Evolutionary conservation across 148 eudicot species (phyloP).

Genomic region (Pouteria glomerata): DNA sequence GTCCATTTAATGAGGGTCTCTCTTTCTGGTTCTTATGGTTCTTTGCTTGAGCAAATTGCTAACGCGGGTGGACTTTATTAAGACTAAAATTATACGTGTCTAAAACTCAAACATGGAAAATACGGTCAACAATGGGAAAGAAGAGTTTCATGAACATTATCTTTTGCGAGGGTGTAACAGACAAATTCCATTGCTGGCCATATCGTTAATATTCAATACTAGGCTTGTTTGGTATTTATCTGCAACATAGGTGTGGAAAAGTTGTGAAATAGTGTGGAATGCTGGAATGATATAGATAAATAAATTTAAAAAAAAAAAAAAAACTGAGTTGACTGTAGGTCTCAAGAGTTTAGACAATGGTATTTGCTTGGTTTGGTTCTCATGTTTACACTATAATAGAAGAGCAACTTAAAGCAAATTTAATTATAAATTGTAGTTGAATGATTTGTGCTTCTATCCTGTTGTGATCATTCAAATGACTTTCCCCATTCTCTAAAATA

Average conservation of each 20-base stretch:
- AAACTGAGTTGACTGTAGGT: neutral
- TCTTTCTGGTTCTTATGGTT: too few species aligned
- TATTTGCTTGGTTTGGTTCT: neutral
- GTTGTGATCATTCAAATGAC: neutral
- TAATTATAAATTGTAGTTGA: neutral
- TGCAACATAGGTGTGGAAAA: neutral
- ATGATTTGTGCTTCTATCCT: neutral
- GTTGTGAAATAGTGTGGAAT: neutral
- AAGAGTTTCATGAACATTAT: too few species aligned
- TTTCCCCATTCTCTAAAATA: neutral
- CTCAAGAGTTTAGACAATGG: neutral
- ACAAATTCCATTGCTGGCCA: too few species aligned
- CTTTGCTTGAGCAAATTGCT: too few species aligned
- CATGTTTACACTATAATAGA: neutral
- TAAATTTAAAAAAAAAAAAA: neutral
- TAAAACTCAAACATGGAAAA: too few species aligned
- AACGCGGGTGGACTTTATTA: too few species aligned
- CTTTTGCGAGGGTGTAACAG: too few species aligned
- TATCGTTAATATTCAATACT: too few species aligned
- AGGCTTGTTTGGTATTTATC: neutral
- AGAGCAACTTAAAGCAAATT: neutral
- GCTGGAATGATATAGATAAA: too few species aligned
- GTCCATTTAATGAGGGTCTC: too few species aligned
- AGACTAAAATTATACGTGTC: too few species aligned
- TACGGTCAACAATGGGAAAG: too few species aligned